Percentiles rank a stretch among this genome's conserved stretches.
phyloP scores from a whole-genome alignment of 2,329 filamentous ascomycete species.

The Chalaropsis ovoidea region DNA sequence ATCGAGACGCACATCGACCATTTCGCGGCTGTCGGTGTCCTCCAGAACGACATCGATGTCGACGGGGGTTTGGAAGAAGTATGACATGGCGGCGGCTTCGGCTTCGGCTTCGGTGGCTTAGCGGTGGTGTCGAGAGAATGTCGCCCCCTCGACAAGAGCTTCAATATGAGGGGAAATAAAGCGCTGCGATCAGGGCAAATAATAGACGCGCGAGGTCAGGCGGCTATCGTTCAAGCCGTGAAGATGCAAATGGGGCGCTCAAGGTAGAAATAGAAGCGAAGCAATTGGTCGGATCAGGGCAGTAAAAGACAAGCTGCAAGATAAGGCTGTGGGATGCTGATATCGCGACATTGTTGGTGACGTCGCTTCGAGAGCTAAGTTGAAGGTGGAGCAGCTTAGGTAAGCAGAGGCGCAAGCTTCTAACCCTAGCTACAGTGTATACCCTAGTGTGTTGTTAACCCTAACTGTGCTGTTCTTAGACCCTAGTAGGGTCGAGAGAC shows the following conservation, averaged over 20 bases:
- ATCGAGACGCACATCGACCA: conserved; percentile 96
- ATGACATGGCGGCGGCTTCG: conserved; percentile 57
- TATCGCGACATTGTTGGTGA: conserved; percentile 3
- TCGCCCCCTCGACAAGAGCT: not conserved
- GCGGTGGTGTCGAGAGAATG: not conserved
- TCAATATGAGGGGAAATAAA: conserved; percentile 1
- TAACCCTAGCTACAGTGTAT: not conserved
- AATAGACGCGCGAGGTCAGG: not conserved
- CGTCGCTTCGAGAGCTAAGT: conserved; percentile 1
- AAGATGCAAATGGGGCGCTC: not conserved
- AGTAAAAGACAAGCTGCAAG: not conserved
- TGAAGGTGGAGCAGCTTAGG: conserved; percentile 4
- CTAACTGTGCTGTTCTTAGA: no score
- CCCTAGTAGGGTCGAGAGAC: no score
- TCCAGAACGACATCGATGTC: conserved; percentile 98
- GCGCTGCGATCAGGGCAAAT: not conserved
- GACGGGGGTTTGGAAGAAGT: conserved; percentile 95
- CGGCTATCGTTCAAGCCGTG: not conserved
- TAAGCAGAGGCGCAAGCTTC: not conserved
- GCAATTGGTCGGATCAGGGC: not conserved
- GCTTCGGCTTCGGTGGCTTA: not conserved
- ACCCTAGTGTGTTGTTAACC: no score
- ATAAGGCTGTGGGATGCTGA: not conserved
- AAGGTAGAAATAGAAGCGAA: not conserved
- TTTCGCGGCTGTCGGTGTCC: conserved; percentile 84